Percentiles rank a stretch among this genome's conserved stretches.
Conservation (phyloP, 257 asterid genomes). For the Nicotiana tomentosiformis region DNA sequence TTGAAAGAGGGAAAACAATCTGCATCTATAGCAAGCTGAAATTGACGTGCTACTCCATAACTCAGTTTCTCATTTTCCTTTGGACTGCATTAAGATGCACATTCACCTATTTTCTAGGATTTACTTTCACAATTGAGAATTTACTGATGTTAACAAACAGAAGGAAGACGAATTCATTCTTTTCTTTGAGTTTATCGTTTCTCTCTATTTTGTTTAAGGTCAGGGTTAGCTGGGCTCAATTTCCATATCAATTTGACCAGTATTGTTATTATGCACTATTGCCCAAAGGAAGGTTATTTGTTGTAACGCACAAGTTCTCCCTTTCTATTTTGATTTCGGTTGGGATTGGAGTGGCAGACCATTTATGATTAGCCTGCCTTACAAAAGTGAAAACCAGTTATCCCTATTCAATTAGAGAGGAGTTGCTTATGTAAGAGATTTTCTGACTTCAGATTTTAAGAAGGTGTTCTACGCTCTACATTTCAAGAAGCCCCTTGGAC, state of each 20-base stretch:
- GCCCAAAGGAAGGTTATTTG: background rate
- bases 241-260: background rate
- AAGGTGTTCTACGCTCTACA: background rate
- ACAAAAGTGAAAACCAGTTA: background rate
- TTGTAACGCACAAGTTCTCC: background rate
- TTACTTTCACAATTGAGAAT: background rate
- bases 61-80: background rate
- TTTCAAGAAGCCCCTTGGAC: background rate
- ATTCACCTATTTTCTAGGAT: background rate
- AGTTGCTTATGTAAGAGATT: background rate
- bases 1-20: background rate
- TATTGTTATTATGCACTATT: background rate
- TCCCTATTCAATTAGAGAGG: background rate
- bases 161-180: background rate
- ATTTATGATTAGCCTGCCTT: background rate
- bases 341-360: background rate
- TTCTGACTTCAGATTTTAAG: background rate
- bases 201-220: background rate
- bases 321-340: background rate
- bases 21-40: background rate
- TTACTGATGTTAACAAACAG: background rate
- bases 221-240: background rate
- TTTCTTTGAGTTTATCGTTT: background rate
- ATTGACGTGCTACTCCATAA: background rate
- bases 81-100: background rate